Evolutionary conservation across 371 early-diverging fungal genomes (phyloP).

Genomic region (Mucor lusitanicus): DNA sequence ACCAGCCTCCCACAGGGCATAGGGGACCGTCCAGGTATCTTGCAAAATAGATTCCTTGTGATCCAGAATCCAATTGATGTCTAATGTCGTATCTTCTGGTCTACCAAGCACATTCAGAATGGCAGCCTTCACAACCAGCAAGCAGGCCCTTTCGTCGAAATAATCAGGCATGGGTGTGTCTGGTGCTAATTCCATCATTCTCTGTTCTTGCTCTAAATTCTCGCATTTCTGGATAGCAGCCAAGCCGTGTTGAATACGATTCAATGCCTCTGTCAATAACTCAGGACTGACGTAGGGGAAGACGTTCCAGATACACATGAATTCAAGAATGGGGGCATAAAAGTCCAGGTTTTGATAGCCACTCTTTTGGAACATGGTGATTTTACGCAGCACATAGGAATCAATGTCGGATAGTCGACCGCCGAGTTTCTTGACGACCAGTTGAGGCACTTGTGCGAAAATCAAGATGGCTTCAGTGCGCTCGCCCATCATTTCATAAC

Average conservation of each 20-base stretch:
- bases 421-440: constrained; percentile 57
- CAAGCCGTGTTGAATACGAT: constrained; percentile 36
- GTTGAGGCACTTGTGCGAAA: constrained; percentile 48
- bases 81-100: constrained; percentile 24
- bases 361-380: constrained; percentile 48
- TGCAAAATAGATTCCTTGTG: constrained; percentile 41
- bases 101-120: constrained; percentile 34
- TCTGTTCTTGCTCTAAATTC: constrained; percentile 36
- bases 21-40: constrained; percentile 63
- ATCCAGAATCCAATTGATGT: constrained; percentile 62
- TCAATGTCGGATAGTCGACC: constrained; percentile 58
- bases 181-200: constrained; percentile 43
- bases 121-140: constrained; percentile 41
- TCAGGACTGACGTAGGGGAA: constrained; percentile 47
- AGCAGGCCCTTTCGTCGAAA: constrained; percentile 39
- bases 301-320: constrained; percentile 61
- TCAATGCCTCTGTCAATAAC: constrained; percentile 29
- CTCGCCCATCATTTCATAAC: constrained; percentile 48
- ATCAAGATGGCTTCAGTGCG: constrained; percentile 49
- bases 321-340: constrained; percentile 56
- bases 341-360: constrained; percentile 53
- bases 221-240: constrained; percentile 30
- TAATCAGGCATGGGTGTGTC: constrained; percentile 41
- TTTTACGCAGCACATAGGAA: constrained; percentile 57
- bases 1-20: constrained; percentile 59